phyloP scores from a whole-genome alignment of 1,284 basidiomycete species.

The Moesziomyces globuligerus region DNA sequence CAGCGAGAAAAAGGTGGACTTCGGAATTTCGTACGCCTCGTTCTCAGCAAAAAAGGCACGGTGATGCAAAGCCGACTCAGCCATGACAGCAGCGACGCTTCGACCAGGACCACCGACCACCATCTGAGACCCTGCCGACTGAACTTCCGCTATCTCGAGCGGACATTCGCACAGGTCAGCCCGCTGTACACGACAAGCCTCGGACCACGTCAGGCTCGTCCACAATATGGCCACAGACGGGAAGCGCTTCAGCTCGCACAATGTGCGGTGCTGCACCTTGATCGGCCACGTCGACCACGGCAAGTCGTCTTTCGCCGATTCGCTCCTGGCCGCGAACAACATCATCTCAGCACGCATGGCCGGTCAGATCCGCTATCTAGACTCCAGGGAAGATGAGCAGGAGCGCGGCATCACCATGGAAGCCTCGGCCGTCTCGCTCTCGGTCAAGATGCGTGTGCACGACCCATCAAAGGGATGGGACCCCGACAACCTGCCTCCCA shows the following conservation, averaged over 20 bases:
- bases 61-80: too few species aligned
- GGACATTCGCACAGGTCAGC: slow-evolving; percentile 4
- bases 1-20: background rate
- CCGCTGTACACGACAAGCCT: too few species aligned
- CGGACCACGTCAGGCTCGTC: background rate
- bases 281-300: slow-evolving; percentile 67
- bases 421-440: slow-evolving; percentile 78
- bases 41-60: too few species aligned
- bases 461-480: slow-evolving; percentile 45
- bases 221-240: slow-evolving; percentile 33
- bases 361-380: slow-evolving; percentile 94
- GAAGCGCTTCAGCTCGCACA: slow-evolving; percentile 57
- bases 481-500: slow-evolving; percentile 51
- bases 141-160: background rate
- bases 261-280: slow-evolving; percentile 65
- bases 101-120: too few species aligned
- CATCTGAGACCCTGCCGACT: slow-evolving; percentile 8
- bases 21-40: too few species aligned
- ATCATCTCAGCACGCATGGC: slow-evolving; percentile 96
- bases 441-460: slow-evolving; percentile 61
- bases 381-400: slow-evolving; percentile 96
- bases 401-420: slow-evolving; percentile 99
- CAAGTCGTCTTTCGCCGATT: slow-evolving; percentile 82
- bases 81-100: too few species aligned
- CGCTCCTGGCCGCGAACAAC: slow-evolving; percentile 93